Percentiles rank a stretch among this genome's conserved stretches.
Evolutionary conservation across 164 flowering plant species (phyloP).

Genomic region (Vitis cinerea): DNA sequence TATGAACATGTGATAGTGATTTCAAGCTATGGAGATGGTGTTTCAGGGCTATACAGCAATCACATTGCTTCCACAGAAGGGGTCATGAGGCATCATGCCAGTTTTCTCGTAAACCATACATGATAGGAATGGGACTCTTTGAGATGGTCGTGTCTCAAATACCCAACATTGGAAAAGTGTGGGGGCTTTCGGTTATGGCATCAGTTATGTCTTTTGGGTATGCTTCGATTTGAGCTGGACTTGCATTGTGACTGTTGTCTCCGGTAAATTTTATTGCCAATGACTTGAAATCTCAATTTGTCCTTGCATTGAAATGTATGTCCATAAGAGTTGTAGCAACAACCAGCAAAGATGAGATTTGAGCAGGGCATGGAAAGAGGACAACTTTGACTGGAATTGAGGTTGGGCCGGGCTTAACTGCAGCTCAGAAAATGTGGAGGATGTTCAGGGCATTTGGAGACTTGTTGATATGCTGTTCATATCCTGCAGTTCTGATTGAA

Average conservation of each 20-base stretch:
- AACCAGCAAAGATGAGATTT: too few relatives aligned
- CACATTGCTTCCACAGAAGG: slow-evolving; percentile 43
- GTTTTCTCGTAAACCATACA: slow-evolving; percentile 28
- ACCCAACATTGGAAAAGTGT: slow-evolving; percentile 45
- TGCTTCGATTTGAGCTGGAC: slow-evolving; percentile 38
- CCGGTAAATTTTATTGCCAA: slow-evolving; percentile 19
- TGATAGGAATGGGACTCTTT: slow-evolving; percentile 34
- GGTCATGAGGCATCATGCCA: slow-evolving; percentile 37
- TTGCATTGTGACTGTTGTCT: slow-evolving; percentile 28
- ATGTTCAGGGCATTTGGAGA: slow-evolving; percentile 54
- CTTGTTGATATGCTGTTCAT: slow-evolving; percentile 51
- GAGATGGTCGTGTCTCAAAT: slow-evolving; percentile 47
- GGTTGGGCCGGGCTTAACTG: slow-evolving; percentile 26
- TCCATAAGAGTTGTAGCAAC: too few relatives aligned
- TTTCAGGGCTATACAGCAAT: slow-evolving; percentile 39
- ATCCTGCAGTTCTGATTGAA: slow-evolving; percentile 46
- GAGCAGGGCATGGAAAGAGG: slow-evolving; percentile 33
- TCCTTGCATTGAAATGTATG: too few relatives aligned
- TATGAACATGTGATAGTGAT: too few relatives aligned
- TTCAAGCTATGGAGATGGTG: background rate
- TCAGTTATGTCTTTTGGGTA: slow-evolving; percentile 55
- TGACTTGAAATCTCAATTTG: too few relatives aligned
- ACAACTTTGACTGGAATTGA: slow-evolving; percentile 38
- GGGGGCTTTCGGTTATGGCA: slow-evolving; percentile 47
- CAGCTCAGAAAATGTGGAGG: slow-evolving; percentile 45